Percentiles rank a stretch among this genome's conserved stretches.
Conservation (phyloP, 768 basidiomycete species). For the Lactarius hatsudake region DNA sequence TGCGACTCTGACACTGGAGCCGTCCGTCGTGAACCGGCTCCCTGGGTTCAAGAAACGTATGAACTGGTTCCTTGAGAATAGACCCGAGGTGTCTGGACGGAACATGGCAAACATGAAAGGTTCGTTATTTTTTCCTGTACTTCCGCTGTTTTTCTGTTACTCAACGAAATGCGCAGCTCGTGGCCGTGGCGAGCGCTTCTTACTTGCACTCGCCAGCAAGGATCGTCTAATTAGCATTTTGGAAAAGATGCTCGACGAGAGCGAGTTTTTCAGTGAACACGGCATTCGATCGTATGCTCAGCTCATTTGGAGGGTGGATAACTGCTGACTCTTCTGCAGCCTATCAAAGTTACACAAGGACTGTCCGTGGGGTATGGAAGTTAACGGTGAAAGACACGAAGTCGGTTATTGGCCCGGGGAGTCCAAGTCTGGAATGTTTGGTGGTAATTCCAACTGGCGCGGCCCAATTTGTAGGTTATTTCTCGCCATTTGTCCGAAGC, state of each 20-base stretch:
- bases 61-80: constrained; percentile 97
- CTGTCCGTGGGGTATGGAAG: constrained; percentile 92
- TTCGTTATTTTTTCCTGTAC: constrained; percentile 32
- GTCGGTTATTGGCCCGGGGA: constrained; percentile 99
- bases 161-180: constrained; percentile 31
- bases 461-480: constrained; percentile 73
- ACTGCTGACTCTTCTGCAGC: constrained; percentile 39
- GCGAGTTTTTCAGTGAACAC: constrained; percentile 93
- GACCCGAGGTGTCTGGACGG: constrained; percentile 80
- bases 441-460: constrained; percentile 97
- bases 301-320: background rate
- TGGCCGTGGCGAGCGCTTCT: constrained; percentile 81
- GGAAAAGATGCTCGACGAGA: constrained; percentile 96
- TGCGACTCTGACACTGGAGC: constrained; percentile 91
- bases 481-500: background rate
- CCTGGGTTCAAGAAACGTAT: constrained; percentile 98
- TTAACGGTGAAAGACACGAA: constrained; percentile 87
- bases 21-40: constrained; percentile 82
- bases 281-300: constrained; percentile 88
- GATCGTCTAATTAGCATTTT: constrained; percentile 85
- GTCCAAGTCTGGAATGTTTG: constrained; percentile 96
- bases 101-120: constrained; percentile 98
- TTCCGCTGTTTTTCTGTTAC: background rate
- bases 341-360: constrained; percentile 89
- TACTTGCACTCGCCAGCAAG: constrained; percentile 89